These are phyloP conservation scores for Melanogaster broomeanus DNA, from an alignment of 768 basidiomycete genomes.

Conservation along the genomic window DNA sequence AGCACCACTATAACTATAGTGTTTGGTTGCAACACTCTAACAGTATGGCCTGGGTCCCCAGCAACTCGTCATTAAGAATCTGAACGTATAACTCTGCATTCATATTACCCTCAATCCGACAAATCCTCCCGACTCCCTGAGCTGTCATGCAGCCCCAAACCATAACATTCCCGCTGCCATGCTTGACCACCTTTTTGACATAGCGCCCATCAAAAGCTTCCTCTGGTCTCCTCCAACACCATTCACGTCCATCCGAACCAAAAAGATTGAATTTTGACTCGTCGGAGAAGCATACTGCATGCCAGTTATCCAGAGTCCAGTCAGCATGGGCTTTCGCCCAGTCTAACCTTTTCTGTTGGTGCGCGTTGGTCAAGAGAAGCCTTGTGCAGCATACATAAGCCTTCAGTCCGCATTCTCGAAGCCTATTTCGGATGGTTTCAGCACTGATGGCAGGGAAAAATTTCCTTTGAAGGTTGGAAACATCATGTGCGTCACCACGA, in stretches of 20 bases:
- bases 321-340: too few relatives aligned
- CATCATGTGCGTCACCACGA: background rate
- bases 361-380: too few relatives aligned
- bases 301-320: too few relatives aligned
- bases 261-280: constrained; percentile 32
- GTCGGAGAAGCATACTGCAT: too few relatives aligned
- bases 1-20: too few relatives aligned
- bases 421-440: background rate
- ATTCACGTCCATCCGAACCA: constrained; percentile 34
- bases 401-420: background rate
- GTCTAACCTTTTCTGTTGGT: too few relatives aligned
- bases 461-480: background rate
- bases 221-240: constrained; percentile 29
- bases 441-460: too few relatives aligned
- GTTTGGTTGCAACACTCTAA: too few relatives aligned
- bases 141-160: constrained; percentile 39
- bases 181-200: constrained; percentile 33
- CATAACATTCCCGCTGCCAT: constrained; percentile 36
- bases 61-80: constrained; percentile 31
- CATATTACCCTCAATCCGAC: constrained; percentile 36
- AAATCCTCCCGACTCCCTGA: constrained; percentile 30
- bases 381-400: too few relatives aligned
- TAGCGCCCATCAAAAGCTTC: constrained; percentile 21
- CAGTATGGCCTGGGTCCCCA: too few relatives aligned
- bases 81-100: constrained; percentile 23